Conservation (phyloP, 2,329 filamentous ascomycete genomes). For the Fusarium coicis region DNA sequence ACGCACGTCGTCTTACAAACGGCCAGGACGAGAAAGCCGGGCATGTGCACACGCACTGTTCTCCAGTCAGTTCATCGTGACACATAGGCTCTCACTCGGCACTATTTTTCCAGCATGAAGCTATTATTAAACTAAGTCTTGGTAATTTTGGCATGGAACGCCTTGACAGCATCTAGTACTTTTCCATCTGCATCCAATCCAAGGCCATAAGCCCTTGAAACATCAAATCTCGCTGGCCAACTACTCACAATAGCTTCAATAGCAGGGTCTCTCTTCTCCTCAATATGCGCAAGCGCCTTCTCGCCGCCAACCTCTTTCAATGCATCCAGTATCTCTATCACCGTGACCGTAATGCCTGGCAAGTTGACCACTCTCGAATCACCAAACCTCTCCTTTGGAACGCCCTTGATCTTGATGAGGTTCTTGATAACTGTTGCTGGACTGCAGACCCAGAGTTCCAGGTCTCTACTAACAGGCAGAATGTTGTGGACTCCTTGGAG, state of each 20-base stretch:
- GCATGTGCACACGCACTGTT: too few relatives aligned
- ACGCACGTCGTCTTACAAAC: too few relatives aligned
- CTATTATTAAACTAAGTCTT: too few relatives aligned
- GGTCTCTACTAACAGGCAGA: slow-evolving; percentile 58
- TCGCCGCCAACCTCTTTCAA: slow-evolving; percentile 59
- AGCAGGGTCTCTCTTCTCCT: slow-evolving; percentile 58
- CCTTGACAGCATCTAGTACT: slow-evolving; percentile 46
- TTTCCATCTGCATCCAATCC: slow-evolving; percentile 60
- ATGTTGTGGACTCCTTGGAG: slow-evolving; percentile 56
- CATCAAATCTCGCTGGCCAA: slow-evolving; percentile 64
- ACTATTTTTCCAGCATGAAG: too few relatives aligned
- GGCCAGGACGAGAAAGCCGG: too few relatives aligned
- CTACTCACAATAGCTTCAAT: slow-evolving; percentile 62
- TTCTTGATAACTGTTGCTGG: slow-evolving; percentile 61
- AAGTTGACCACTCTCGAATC: slow-evolving; percentile 59
- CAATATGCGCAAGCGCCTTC: slow-evolving; percentile 55
- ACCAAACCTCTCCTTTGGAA: slow-evolving; percentile 53
- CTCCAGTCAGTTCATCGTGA: too few relatives aligned
- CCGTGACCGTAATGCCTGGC: slow-evolving; percentile 62
- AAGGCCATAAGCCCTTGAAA: slow-evolving; percentile 61
- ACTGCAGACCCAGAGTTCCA: slow-evolving; percentile 63
- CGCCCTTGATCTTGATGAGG: slow-evolving; percentile 56
- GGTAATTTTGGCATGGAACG: slow-evolving; percentile 22
- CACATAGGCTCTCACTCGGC: too few relatives aligned
- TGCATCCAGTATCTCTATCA: slow-evolving; percentile 63